Base-by-base conservation (phyloP, 106 monocot genomes). In the Allium cepa region DNA sequence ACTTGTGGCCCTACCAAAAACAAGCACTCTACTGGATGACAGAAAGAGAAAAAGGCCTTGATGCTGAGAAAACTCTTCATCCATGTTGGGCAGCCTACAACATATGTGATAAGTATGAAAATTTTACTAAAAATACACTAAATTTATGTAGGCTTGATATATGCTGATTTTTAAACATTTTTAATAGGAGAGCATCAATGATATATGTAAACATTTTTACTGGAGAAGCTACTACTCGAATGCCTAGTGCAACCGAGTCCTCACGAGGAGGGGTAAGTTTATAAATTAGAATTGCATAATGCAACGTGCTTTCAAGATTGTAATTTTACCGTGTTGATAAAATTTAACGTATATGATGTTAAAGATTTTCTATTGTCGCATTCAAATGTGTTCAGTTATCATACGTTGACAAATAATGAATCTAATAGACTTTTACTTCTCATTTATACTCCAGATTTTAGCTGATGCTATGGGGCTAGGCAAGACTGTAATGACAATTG, bases 381-480 rank as follows among this genome's bases (percentile, higher is more conserved):
- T 36, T 36, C 36, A 36, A 36, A 36, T 36, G 36, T 36, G 36
- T 36, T 36, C 5, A 1, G 5, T 36, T 36, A 36, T 36, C 0
- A 36, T 36, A 36, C 36, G 1, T 36, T 36, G 36, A 36, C 36
- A 36, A 36, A 36, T 36, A 36, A 36, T 3, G 36, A 36, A 36
- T 5, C 0, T 36, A 36, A 55, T 15, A 55, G 15, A 60, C 12
- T 73, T 49, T 53, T 22, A 22, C 22, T 22, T 22, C 22, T 22
- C 22, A 0, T 22, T 53, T 46, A 9, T 57, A 3, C 7, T 55
- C 2, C 63, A 94, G 94, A 94, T 94, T 64, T 63, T 94, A 59
- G 90, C 94, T 61, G 94, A 94, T 88, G 94, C 94, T 51, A 94
- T 90, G 94, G 94, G 94, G 5, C 90, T 94, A 63, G 94, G 94